Base-by-base conservation (phyloP, 805 yeast species). In the Suhomyces faveliae region DNA sequence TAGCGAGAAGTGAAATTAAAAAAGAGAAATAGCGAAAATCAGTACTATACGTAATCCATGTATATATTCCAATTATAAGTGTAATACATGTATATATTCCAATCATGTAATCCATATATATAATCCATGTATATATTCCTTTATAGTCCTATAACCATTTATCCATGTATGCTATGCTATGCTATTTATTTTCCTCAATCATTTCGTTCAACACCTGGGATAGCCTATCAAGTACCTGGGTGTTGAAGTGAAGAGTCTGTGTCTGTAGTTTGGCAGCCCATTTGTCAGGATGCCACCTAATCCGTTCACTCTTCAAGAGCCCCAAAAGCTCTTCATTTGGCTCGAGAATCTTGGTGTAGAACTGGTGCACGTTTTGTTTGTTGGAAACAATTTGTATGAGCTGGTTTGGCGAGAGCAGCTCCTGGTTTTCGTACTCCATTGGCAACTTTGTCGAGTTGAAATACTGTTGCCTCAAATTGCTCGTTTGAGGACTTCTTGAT, bases 201-300 rank as follows among this genome's bases (percentile, higher is more conserved):
- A 67, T 46, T 30, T 55, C 51, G 47, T 72, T 72, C 42, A 72
- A 54, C 21, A 58, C 58, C 51, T 65, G 67, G 37, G 71, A 60
- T 43, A 72, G 51, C 27, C 45, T 49, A 46, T 63, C 63, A 12
- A 70, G 61, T 30, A 65, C 54, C 24, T 64, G 64, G 53, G 50
- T 47, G 47, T 64, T 66, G 43, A 64, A 51, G 43, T 52, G 17
- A 40, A 55, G 11, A 17, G 30, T 22, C 4, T 35, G 37, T 6
- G 20, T 22, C 20, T 42, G 50, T 3, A 70, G 56, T 33, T 58
- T 59, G 9, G 61, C 58, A 9, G 60, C 56, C 83, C 84, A 78
- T 56, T 75, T 77, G 57, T 84, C 90, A 1, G 90, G 90, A 59
- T 84, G 90, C 89, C 89, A 84, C 51, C 79, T 63, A 5, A 84